Evolutionary conservation across 2,329 filamentous ascomycete species (phyloP).

Genomic region (Fusarium graminum): DNA sequence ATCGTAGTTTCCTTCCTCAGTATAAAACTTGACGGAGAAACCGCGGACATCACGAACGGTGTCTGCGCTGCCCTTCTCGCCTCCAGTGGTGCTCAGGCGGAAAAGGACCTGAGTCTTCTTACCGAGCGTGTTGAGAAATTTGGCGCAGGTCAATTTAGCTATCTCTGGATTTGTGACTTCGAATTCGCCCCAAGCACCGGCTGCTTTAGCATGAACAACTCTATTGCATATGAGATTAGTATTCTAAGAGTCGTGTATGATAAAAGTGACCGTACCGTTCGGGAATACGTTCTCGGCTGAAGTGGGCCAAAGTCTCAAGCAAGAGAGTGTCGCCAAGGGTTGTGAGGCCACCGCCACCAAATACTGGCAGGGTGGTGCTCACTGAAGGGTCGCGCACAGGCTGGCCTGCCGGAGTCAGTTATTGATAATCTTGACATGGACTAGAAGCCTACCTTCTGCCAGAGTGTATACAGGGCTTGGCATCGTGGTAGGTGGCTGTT

Average conservation of each 20-base stretch:
- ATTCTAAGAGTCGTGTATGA: neutral
- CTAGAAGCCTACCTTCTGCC: neutral
- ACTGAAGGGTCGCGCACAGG: conserved; percentile 24
- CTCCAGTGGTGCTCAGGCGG: conserved; percentile 79
- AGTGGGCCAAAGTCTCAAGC: conserved; percentile 15
- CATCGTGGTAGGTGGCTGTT: neutral
- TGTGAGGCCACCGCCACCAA: conserved; percentile 18
- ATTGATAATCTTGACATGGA: rapidly evolving
- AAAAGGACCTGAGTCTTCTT: conserved; percentile 69
- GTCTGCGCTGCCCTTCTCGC: conserved; percentile 74
- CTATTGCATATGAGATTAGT: neutral
- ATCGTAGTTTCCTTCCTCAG: conserved; percentile 71
- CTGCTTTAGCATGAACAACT: conserved; percentile 53
- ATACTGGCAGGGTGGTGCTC: conserved; percentile 18
- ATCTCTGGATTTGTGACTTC: conserved; percentile 66
- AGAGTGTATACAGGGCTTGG: conserved; percentile 21
- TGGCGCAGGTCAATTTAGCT: conserved; percentile 64
- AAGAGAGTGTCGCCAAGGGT: conserved; percentile 21
- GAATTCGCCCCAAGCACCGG: conserved; percentile 67
- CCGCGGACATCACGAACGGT: conserved; percentile 77
- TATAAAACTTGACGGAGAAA: conserved; percentile 70
- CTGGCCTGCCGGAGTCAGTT: conserved; percentile 8
- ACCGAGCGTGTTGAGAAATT: conserved; percentile 65
- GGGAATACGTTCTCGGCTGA: conserved; percentile 22
- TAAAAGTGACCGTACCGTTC: neutral